Base-by-base conservation (phyloP, 495 filamentous ascomycete species). In the Neurospora intermedia region DNA sequence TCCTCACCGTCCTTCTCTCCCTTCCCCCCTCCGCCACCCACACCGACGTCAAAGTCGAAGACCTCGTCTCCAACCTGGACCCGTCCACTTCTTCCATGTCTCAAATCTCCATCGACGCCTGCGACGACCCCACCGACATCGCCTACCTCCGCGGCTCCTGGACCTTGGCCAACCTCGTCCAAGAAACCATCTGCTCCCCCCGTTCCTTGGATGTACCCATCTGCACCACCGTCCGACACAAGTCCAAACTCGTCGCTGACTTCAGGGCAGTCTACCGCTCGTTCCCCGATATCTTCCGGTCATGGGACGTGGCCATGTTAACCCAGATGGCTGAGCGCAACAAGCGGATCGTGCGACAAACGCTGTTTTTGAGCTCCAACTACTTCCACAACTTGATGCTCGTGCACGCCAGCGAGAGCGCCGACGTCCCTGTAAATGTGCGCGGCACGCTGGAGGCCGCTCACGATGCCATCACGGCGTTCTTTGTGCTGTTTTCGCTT, bases 361-460 rank as follows among this genome's bases (percentile, higher is more conserved):
- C 89, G 42, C 80, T 93, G 15, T 92, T 92, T 73, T 80, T 92
- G 31, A 88, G 86, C 15, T 89, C 86, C 73, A 91, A 92, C 72
- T 93, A 92, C 78, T 92, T 86, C 79, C 91, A 93, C 77, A 91
- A 91, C 77, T 82, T 93, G 15, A 92, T 92, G 89, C 82, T 92
- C 1, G 83, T 92, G 13, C 87, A 91, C 72, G 86, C 86, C 1
- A 85, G 87, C 46, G 89, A 88, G 73, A 87, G 89, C 74, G 80
- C 84, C 0, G 87, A 87, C 35, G 84, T 88, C 6, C 88, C 88
- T 4, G 87, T 89, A n/a, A 89, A 91, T 76, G 80, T 91, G 3
- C 80, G 86, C 15, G 88, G 85, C 41, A 89, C 90, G n/a, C 82
- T 93, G 23, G 89, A 92, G 74, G 89, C 91, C 1, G 91, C 90